Percentiles rank a stretch among this genome's conserved stretches.
These are phyloP conservation scores for Aspergillus ustus DNA, from an alignment of 2,329 filamentous ascomycete genomes.

Conservation along the genomic window DNA sequence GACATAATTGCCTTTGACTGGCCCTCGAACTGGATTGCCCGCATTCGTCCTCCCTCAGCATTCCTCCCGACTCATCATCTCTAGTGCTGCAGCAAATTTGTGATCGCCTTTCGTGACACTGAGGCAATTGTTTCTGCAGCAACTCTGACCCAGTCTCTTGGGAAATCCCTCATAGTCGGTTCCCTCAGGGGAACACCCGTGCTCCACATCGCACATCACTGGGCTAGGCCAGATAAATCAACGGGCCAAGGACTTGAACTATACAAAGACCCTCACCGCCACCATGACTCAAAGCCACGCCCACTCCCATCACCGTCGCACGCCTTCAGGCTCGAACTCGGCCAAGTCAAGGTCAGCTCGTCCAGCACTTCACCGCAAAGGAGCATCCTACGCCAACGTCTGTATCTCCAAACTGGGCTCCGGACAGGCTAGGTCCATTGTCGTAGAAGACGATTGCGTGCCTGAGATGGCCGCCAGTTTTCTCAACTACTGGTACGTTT, in stretches of 20 bases:
- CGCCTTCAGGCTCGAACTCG: conserved; percentile 37
- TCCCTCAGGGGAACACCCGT: conserved; percentile 31
- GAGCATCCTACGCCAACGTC: conserved; percentile 33
- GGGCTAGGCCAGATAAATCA: conserved; percentile 22
- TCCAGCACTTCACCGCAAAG: conserved; percentile 40
- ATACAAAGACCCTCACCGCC: conserved; percentile 41
- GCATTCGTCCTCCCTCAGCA: conserved; percentile 22
- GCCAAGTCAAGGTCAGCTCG: conserved; percentile 37
- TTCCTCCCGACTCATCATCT: conserved; percentile 16
- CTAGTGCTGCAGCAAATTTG: conserved; percentile 14
- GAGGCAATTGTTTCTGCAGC: conserved; percentile 20
- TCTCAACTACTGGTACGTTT: conserved; percentile 51
- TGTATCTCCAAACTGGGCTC: conserved; percentile 42
- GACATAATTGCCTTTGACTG: conserved; percentile 26
- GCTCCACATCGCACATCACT: conserved; percentile 32
- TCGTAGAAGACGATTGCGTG: conserved; percentile 33
- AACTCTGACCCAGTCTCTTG: conserved; percentile 21
- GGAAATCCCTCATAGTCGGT: conserved; percentile 36
- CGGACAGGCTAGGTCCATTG: conserved; percentile 28
- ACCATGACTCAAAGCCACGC: conserved; percentile 41
- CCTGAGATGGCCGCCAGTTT: conserved; percentile 51
- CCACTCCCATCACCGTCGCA: conserved; percentile 36
- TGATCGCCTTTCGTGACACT: conserved; percentile 16
- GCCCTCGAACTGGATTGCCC: conserved; percentile 18
- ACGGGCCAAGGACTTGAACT: conserved; percentile 18